Base-by-base conservation (phyloP, 768 basidiomycete species). In the Russula abietina region DNA sequence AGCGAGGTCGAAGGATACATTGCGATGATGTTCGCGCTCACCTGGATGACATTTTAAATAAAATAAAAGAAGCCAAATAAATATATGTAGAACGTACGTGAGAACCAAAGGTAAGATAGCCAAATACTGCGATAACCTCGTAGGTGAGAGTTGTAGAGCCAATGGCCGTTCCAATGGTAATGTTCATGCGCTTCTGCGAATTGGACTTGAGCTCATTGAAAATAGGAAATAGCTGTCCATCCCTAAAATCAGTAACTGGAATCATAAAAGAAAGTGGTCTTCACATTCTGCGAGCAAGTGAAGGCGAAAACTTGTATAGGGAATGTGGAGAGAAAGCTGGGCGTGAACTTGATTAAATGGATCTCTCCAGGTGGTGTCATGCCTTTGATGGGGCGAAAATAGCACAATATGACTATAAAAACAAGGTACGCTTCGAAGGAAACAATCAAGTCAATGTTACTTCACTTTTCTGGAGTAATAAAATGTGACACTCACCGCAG, bases 281-380 rank as follows among this genome's bases (percentile, higher is more conserved):
- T 68, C 72, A 94, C 93, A 71, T 96, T 96, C 79, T 96, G 93
- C 16, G 90, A 82, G 71, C 95, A 97, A 2, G 93, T 96, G 72
- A 87, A 93, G 4, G 90, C 89, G 74, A 94, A 94, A 17, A 95
- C 88, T 72, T 93, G 95, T 30, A 98, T 91, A 0, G 96, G 96
- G 76, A 97, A 91, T 1, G 85, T 93, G 16, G 88, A 82, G 17
- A 95, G 75, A 70, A 94, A 93, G 64, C 75, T 80, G 5, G 93
- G 83, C 0, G 88, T 87, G 66, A 96, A 85, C 69, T 85, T 83
- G 66, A 93, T 79, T 39, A 87, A 74, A 64, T 81, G 80, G 16
- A 95, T 76, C 62, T 92, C 85, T 16, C 92, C 91, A 8, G 75
- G 79, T 1, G 79, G 73, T 38, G 80, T 77, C 70, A 85, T 85